phyloP scores from a whole-genome alignment of 305 asterid genomes.

The Stenogyne calaminthoides region DNA sequence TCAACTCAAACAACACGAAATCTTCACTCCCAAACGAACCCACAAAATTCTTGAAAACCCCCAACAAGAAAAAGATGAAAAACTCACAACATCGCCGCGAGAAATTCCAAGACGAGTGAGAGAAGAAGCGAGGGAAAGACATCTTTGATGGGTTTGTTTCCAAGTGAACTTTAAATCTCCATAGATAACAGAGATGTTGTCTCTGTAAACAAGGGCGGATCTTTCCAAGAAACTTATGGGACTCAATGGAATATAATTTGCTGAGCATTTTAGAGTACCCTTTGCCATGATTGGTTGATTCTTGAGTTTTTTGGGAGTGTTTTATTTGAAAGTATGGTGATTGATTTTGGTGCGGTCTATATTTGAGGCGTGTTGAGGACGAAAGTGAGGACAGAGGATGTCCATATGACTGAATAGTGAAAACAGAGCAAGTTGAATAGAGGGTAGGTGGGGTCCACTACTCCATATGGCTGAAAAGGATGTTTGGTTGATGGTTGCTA shows the following conservation, averaged over 20 bases:
- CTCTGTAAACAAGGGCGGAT: slow-evolving; percentile 66
- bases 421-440: no score
- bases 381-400: no score
- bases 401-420: no score
- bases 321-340: neutral
- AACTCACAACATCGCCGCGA: slow-evolving; percentile 69
- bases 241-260: slow-evolving; percentile 67
- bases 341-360: neutral
- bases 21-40: neutral
- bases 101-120: slow-evolving; percentile 53
- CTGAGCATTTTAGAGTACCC: slow-evolving; percentile 63
- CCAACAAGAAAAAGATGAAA: neutral
- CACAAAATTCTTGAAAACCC: neutral
- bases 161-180: slow-evolving; percentile 73
- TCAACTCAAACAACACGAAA: neutral
- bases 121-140: slow-evolving; percentile 79
- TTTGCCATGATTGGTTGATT: slow-evolving; percentile 32
- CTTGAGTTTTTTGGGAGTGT: neutral
- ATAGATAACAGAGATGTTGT: slow-evolving; percentile 53
- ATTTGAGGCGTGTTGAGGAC: neutral
- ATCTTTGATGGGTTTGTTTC: slow-evolving; percentile 70
- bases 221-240: slow-evolving; percentile 87
- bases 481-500: no score
- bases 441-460: no score
- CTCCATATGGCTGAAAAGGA: no score